These are phyloP conservation scores for Crithidia sp. DNA, from an alignment of 208 protist genomes.

Conservation along the genomic window DNA sequence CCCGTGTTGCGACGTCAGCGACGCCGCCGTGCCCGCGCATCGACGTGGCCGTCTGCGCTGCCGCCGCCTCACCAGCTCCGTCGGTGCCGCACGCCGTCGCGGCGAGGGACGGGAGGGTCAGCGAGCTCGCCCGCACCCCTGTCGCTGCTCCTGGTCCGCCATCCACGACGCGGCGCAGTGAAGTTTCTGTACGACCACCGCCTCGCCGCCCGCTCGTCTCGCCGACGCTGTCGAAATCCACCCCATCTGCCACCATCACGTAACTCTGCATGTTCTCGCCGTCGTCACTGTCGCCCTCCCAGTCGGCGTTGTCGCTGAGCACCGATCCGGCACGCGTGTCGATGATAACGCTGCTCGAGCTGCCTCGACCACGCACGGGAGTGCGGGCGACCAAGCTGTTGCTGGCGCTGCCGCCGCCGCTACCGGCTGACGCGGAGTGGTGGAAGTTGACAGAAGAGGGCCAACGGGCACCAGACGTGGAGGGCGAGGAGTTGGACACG, in stretches of 20 bases:
- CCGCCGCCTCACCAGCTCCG: neutral
- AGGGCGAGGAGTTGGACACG: neutral
- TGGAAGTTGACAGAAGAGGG: neutral
- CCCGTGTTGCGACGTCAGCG: no score
- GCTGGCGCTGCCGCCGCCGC: neutral
- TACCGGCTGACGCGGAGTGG: neutral
- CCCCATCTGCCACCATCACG: neutral
- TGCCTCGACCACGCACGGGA: neutral
- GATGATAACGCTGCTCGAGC: constrained; percentile 14
- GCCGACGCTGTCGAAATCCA: neutral
- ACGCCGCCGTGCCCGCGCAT: no score
- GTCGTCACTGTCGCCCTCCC: neutral
- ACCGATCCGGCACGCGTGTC: constrained; percentile 1
- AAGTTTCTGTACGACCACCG: no score
- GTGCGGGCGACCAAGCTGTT: neutral
- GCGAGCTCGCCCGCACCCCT: neutral
- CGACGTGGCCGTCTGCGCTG: neutral
- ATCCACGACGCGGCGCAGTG: no score
- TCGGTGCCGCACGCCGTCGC: constrained; percentile 4
- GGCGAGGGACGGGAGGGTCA: constrained; percentile 12
- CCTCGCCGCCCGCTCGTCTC: no score
- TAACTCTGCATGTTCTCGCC: neutral
- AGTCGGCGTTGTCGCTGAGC: neutral
- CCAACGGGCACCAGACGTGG: neutral
- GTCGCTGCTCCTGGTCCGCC: no score